phyloP scores from a whole-genome alignment of 1,139 yeast species.

The Debaryomyces coudertii region DNA sequence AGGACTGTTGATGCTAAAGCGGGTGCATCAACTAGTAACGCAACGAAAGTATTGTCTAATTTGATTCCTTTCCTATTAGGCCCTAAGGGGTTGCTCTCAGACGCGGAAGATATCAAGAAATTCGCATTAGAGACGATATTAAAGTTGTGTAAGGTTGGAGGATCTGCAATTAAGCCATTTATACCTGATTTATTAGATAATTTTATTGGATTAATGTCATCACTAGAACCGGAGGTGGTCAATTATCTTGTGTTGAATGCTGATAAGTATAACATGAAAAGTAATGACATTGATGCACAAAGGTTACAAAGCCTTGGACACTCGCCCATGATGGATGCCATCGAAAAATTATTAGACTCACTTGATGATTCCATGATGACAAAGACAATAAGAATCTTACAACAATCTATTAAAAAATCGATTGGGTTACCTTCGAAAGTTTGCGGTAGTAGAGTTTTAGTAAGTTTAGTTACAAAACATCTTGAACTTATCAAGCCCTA shows the following conservation, averaged over 20 bases:
- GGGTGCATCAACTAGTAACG: slow-evolving; percentile 27
- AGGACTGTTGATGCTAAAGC: slow-evolving; percentile 39
- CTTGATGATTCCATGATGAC: slow-evolving; percentile 57
- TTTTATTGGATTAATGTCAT: slow-evolving; percentile 72
- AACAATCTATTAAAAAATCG: slow-evolving; percentile 59
- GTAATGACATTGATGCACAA: slow-evolving; percentile 74
- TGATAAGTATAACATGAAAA: slow-evolving; percentile 76
- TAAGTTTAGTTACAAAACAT: slow-evolving; percentile 62
- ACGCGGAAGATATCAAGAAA: slow-evolving; percentile 79
- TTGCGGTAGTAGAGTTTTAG: slow-evolving; percentile 79
- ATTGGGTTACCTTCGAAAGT: slow-evolving; percentile 93
- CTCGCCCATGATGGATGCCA: slow-evolving; percentile 89
- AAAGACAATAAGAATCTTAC: slow-evolving; percentile 53
- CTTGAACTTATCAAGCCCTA: slow-evolving; percentile 57
- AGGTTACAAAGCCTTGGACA: slow-evolving; percentile 73
- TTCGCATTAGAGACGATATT: slow-evolving; percentile 78
- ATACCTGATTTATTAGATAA: slow-evolving; percentile 72
- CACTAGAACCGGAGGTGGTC: slow-evolving; percentile 87
- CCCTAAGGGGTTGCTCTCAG: slow-evolving; percentile 75
- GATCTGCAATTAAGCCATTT: slow-evolving; percentile 62
- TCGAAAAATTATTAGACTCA: slow-evolving; percentile 68
- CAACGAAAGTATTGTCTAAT: slow-evolving; percentile 56
- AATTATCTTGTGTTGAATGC: slow-evolving; percentile 89
- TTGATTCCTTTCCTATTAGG: slow-evolving; percentile 84
- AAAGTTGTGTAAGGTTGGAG: slow-evolving; percentile 67